These are phyloP conservation scores for Sistotremastrum suecicum DNA, from an alignment of 768 basidiomycete genomes.

Conservation along the genomic window DNA sequence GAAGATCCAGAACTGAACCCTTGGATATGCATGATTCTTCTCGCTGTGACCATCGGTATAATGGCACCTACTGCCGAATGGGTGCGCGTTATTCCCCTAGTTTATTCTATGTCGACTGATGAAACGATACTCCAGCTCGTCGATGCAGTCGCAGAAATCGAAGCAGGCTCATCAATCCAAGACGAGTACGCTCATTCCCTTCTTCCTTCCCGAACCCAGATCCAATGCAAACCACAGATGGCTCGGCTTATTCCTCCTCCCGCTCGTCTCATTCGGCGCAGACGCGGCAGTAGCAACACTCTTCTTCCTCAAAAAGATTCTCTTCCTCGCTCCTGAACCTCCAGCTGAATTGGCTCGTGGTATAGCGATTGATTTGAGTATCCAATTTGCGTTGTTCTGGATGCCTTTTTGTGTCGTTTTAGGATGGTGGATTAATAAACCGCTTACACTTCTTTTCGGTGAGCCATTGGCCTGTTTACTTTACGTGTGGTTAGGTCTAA, in stretches of 20 bases:
- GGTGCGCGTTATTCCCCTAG: slow-evolving; percentile 18
- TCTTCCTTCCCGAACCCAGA: background rate
- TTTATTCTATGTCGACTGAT: background rate
- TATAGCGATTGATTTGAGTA: slow-evolving; percentile 61
- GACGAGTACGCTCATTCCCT: slow-evolving; percentile 31
- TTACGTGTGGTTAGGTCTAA: background rate
- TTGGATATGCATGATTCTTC: slow-evolving; percentile 42
- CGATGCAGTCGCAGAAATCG: slow-evolving; percentile 45
- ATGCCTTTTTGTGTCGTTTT: slow-evolving; percentile 58
- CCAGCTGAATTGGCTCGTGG: slow-evolving; percentile 51
- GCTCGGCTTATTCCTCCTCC: slow-evolving; percentile 63
- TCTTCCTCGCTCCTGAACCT: slow-evolving; percentile 26
- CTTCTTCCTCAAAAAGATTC: slow-evolving; percentile 35
- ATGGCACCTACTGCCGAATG: slow-evolving; percentile 63
- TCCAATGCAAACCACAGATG: slow-evolving; percentile 25
- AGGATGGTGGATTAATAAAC: slow-evolving; percentile 51
- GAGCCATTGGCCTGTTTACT: slow-evolving; percentile 6
- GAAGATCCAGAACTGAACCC: slow-evolving; percentile 47
- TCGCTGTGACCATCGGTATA: slow-evolving; percentile 37
- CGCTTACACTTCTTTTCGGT: slow-evolving; percentile 59
- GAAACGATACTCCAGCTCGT: slow-evolving; percentile 31
- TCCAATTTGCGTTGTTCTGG: slow-evolving; percentile 71
- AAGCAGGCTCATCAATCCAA: slow-evolving; percentile 25
- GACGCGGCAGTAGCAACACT: slow-evolving; percentile 49
- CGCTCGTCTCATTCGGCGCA: slow-evolving; percentile 59